Percentiles rank a stretch among this genome's conserved stretches.
These are phyloP conservation scores for Blastomyces gilchristii DNA, from an alignment of 2,329 filamentous ascomycete genomes.

Conservation along the genomic window DNA sequence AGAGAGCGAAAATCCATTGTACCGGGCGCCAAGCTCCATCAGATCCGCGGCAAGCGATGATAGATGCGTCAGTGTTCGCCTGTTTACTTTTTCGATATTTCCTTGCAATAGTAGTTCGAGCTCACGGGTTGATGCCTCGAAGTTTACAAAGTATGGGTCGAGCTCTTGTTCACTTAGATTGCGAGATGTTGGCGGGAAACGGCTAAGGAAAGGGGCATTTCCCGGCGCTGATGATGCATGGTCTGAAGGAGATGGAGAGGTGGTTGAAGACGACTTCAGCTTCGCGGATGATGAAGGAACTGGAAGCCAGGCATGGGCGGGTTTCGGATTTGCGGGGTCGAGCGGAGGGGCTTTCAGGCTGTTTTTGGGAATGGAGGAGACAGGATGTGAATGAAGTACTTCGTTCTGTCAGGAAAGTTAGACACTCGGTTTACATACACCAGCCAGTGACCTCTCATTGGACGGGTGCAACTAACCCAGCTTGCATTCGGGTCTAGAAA, in stretches of 20 bases:
- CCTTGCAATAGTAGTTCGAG: constrained; percentile 80
- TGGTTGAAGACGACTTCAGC: constrained; percentile 49
- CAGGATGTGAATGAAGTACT: constrained; percentile 84
- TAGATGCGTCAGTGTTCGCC: constrained; percentile 75
- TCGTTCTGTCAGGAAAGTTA: constrained; percentile 54
- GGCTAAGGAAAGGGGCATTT: constrained; percentile 55
- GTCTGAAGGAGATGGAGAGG: constrained; percentile 38
- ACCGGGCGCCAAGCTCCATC: constrained; percentile 86
- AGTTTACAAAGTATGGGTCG: constrained; percentile 91
- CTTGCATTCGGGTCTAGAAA: constrained; percentile 97
- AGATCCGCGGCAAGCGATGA: constrained; percentile 76
- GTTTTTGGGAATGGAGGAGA: constrained; percentile 85
- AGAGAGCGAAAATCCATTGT: constrained; percentile 91
- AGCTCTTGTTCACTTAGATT: constrained; percentile 78
- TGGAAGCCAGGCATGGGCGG: constrained; percentile 78
- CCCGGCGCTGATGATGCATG: constrained; percentile 38
- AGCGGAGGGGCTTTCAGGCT: constrained; percentile 91
- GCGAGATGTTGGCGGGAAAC: constrained; percentile 71
- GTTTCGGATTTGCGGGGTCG: constrained; percentile 82
- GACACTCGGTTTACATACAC: not conserved
- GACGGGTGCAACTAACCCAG: constrained; percentile 57
- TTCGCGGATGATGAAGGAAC: constrained; percentile 78
- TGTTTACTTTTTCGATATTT: constrained; percentile 93
- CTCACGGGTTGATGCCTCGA: constrained; percentile 84
- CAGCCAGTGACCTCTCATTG: not conserved